Evolutionary conservation across 768 basidiomycete genomes (phyloP).

Genomic region (Tubosaeta sp.): DNA sequence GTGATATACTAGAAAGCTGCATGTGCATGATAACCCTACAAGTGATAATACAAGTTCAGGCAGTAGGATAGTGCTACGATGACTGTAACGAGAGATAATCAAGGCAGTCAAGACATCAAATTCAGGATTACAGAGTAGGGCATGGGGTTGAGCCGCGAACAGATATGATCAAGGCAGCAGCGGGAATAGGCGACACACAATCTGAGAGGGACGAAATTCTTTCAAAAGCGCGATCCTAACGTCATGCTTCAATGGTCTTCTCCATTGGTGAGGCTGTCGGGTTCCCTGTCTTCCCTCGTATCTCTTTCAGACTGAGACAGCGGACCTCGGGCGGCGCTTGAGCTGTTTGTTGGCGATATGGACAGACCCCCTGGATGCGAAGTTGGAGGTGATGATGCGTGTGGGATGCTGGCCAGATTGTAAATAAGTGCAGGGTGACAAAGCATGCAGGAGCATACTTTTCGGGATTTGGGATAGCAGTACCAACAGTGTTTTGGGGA

Average conservation of each 20-base stretch:
- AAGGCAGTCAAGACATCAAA: constrained; percentile 16
- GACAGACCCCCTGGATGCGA: constrained; percentile 55
- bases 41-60: constrained; percentile 28
- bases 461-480: constrained; percentile 97
- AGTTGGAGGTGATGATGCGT: constrained; percentile 71
- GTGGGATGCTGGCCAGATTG: constrained; percentile 66
- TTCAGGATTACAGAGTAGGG: constrained; percentile 3
- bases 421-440: not conserved
- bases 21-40: constrained; percentile 21
- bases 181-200: constrained; percentile 18
- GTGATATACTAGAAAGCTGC: constrained; percentile 19
- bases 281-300: constrained; percentile 16
- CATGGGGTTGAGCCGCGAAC: constrained; percentile 15
- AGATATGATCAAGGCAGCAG: constrained; percentile 22
- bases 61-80: constrained; percentile 20
- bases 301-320: constrained; percentile 30
- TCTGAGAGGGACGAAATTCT: constrained; percentile 1
- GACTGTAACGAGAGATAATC: constrained; percentile 9
- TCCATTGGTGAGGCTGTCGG: constrained; percentile 5
- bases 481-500: constrained; percentile 87
- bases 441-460: constrained; percentile 54
- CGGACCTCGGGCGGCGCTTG: constrained; percentile 58
- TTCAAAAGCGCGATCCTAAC: not conserved
- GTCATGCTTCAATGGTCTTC: constrained; percentile 13
- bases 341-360: constrained; percentile 69